Evolutionary conservation across 2,329 filamentous ascomycete genomes (phyloP).

Genomic region (Thielaviopsis populi): DNA sequence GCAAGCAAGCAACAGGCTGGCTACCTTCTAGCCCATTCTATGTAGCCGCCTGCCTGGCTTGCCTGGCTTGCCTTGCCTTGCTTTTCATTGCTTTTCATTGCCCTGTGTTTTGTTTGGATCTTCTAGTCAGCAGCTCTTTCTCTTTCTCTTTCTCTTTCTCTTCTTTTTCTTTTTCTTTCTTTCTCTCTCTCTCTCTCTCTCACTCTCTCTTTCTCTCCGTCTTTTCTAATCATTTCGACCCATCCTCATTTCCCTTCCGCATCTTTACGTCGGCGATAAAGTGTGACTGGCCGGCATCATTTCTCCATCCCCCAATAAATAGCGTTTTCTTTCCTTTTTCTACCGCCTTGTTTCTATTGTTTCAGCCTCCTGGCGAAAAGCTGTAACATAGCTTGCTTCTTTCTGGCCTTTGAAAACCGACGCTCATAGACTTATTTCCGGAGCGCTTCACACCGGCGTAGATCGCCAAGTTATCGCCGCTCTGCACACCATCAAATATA

Average conservation of each 20-base stretch:
- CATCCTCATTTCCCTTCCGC: not conserved
- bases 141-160: not conserved
- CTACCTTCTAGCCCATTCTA: not conserved
- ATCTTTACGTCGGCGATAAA: not conserved
- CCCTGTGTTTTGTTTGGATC: not conserved
- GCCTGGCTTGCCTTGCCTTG: not conserved
- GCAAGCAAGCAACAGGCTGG: not conserved
- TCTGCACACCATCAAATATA: not conserved
- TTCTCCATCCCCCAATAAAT: not conserved
- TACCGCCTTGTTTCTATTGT: not conserved
- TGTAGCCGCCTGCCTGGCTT: not conserved
- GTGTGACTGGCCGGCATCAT: not conserved
- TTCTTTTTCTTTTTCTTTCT: not conserved
- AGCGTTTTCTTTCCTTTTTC: not conserved
- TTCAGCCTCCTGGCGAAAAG: not conserved
- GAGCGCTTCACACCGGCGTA: not conserved
- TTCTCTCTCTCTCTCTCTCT: slow-evolving; percentile 5
- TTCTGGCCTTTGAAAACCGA: not conserved
- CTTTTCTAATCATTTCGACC: not conserved
- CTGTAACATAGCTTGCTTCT: not conserved
- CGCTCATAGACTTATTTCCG: not conserved
- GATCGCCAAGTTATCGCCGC: not conserved
- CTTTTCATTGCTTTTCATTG: too few relatives aligned
- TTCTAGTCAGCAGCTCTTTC: not conserved
- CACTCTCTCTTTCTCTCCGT: slow-evolving; percentile 6